phyloP scores from a whole-genome alignment of 2,329 filamentous ascomycete species.

The Helicocarpus griseus region DNA sequence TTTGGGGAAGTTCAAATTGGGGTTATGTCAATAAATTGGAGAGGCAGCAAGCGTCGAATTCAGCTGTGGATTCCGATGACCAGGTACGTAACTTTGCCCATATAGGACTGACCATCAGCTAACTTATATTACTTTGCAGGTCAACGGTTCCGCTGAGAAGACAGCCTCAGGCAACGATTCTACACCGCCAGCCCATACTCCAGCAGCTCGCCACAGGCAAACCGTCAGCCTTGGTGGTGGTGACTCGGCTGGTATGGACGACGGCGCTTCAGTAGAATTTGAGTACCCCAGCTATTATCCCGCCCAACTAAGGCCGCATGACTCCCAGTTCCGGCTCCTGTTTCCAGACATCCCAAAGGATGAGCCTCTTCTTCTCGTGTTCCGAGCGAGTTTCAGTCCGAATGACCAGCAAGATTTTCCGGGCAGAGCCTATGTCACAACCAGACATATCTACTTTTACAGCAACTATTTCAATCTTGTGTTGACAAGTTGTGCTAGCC shows the following conservation, averaged over 20 bases:
- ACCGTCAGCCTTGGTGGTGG: conserved; percentile 47
- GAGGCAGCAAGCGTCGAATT: conserved; percentile 35
- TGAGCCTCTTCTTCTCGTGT: conserved; percentile 83
- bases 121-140: conserved; percentile 3
- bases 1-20: conserved; percentile 88
- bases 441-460: conserved; percentile 87
- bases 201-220: conserved; percentile 41
- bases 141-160: conserved; percentile 12
- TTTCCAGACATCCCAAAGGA: conserved; percentile 70
- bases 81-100: not conserved
- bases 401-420: conserved; percentile 69
- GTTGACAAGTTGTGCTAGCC: conserved; percentile 64
- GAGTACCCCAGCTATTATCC: conserved; percentile 69
- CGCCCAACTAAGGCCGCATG: conserved; percentile 69
- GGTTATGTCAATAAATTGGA: conserved; percentile 55
- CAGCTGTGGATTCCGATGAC: conserved; percentile 7
- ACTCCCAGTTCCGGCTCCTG: conserved; percentile 84
- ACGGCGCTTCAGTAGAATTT: conserved; percentile 33
- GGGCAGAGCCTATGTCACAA: conserved; percentile 79
- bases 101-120: not conserved
- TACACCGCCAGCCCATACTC: conserved; percentile 17
- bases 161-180: conserved; percentile 16
- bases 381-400: conserved; percentile 80
- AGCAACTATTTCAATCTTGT: conserved; percentile 89
- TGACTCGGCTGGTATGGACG: conserved; percentile 22